Base-by-base conservation (phyloP, 2,329 filamentous ascomycete species). In the Stenocarpella maydis region DNA sequence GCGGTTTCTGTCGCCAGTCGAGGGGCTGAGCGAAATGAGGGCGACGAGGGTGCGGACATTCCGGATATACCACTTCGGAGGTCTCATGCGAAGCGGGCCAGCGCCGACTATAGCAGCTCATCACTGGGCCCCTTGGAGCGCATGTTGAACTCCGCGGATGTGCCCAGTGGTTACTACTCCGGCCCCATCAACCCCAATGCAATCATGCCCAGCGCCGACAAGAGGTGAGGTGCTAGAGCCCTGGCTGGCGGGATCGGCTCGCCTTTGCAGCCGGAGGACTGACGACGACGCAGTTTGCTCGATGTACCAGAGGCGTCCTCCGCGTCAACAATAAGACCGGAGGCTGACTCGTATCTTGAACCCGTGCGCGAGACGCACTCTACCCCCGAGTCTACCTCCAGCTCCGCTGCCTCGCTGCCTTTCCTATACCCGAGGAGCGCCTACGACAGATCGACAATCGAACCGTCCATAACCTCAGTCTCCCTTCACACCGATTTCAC, bases 51-150 rank as follows among this genome's bases (percentile, higher is more conserved):
- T 15, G 70, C 68, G 9, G 65, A 65, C 3, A 68, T 71, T 26
- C 70, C 70, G 17, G 68, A 70, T 19, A 71, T 71, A 14, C 70
- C 70, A 28, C 65, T 71, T 41, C 70, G 70, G 28, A 68, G 68
- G 50, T 43, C 64, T n/a, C 37, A 55, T 24, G 53, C 39, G 64
- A 58, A 67, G 37, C 58, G 58, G 21, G 47, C 54, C 39, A 53
- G 58, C 34, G 12, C 50, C 21, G 65, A 66, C 45, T 61, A 63
- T 17, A 65, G 19, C n/a, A 21, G 47, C 19, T 54, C 68, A 17
- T 52, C 65, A 28, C 45, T 68, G 15, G n/a, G n/a, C 26, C 53
- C 60, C 12, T 50, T 70, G 52, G 68, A 69, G 39, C 52, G 54
- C 8, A 69, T 69, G 39, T 31, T 67, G 54, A 39, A 31, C 5